A percentile compares a stretch with the other conserved stretches of the same genome.
Conservation (phyloP, 2,329 filamentous ascomycete species). For the Pseudogymnoascus sp. region DNA sequence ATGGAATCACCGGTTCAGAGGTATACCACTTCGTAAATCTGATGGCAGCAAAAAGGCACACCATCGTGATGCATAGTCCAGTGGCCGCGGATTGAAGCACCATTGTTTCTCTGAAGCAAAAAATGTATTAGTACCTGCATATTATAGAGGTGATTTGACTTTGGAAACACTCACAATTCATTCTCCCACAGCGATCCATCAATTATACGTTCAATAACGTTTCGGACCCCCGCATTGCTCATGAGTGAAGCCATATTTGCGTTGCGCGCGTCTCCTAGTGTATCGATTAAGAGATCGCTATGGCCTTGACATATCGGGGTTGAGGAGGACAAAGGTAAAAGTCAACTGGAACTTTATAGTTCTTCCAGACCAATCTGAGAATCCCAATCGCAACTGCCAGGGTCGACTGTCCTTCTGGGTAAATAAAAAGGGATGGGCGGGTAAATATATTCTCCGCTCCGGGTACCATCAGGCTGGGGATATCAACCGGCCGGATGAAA, state of each 20-base stretch:
- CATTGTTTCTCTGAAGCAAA: not conserved
- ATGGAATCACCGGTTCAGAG: constrained; percentile 38
- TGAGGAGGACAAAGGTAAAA: not conserved
- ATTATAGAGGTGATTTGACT: not conserved
- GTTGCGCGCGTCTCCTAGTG: not conserved
- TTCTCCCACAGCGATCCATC: not conserved
- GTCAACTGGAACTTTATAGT: constrained; percentile 5
- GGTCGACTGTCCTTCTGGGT: not conserved
- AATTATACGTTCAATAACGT: not conserved
- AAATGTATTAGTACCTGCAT: not conserved
- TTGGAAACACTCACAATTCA: not conserved
- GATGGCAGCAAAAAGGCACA: constrained; percentile 18
- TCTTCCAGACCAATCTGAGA: not conserved
- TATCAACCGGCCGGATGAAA: not conserved
- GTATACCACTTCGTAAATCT: constrained; percentile 17
- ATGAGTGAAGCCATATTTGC: not conserved
- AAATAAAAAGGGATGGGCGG: constrained; percentile 6
- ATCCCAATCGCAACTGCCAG: not conserved
- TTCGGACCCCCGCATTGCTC: not conserved
- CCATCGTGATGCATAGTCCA: not conserved
- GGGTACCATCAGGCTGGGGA: not conserved
- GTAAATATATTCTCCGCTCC: constrained; percentile 1
- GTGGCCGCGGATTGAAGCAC: not conserved
- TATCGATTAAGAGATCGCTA: not conserved
- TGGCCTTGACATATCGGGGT: not conserved